Evolutionary conservation across 306 rosid genomes (phyloP).

Genomic region (Amphicarpaea edgeworthii): DNA sequence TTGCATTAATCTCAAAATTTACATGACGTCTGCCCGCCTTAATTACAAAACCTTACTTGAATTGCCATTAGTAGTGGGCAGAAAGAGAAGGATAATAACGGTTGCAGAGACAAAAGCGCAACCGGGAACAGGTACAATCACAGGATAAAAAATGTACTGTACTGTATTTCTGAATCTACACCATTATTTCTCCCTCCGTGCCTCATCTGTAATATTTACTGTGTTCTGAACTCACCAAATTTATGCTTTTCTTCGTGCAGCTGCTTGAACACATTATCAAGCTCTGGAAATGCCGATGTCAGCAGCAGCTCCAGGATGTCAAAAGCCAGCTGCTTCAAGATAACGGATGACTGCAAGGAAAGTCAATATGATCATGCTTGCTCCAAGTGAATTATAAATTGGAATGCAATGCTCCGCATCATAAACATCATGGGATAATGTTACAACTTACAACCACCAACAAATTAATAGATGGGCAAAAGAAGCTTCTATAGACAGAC

Average conservation of each 20-base stretch:
- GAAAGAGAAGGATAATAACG: slow-evolving; percentile 31
- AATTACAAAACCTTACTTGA: slow-evolving; percentile 38
- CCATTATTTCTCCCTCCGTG: slow-evolving; percentile 4
- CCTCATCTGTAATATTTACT: slow-evolving; percentile 44
- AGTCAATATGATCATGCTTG: slow-evolving; percentile 29
- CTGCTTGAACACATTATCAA: slow-evolving; percentile 70
- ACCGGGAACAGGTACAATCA: slow-evolving; percentile 1
- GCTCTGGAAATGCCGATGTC: slow-evolving; percentile 82
- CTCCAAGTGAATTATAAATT: slow-evolving; percentile 24
- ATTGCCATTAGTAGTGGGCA: slow-evolving; percentile 34
- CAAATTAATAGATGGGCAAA: slow-evolving; percentile 25
- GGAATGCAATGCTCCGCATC: slow-evolving; percentile 16
- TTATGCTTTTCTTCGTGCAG: slow-evolving; percentile 77
- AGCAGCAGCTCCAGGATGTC: slow-evolving; percentile 85
- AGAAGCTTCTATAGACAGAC: slow-evolving; percentile 26
- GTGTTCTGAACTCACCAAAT: slow-evolving; percentile 65
- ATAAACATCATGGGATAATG: slow-evolving; percentile 18
- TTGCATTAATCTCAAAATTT: slow-evolving; percentile 56
- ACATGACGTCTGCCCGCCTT: slow-evolving; percentile 51
- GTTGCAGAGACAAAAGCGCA: slow-evolving; percentile 37
- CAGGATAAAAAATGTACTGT: slow-evolving; percentile 16
- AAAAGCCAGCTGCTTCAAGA: slow-evolving; percentile 84
- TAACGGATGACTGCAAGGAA: slow-evolving; percentile 81
- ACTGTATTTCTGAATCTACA: neutral
- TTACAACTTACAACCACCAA: slow-evolving; percentile 14